These are phyloP conservation scores for Penicillium rolfsii DNA, from an alignment of 2,329 filamentous ascomycete genomes.

Conservation along the genomic window DNA sequence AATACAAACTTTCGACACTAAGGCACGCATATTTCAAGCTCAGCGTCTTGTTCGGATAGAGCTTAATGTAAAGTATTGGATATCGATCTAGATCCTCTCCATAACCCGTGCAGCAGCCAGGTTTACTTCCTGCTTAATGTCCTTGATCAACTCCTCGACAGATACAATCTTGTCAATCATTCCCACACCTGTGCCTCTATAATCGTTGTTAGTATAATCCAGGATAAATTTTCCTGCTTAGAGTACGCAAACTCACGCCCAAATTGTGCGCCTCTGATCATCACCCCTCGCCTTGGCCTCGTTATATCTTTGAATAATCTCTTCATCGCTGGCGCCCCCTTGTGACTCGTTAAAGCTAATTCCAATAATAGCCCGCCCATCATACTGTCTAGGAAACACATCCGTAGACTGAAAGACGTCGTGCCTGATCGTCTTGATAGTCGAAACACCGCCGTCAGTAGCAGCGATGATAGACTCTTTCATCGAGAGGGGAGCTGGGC, in stretches of 20 bases:
- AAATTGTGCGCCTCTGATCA: conserved; percentile 25
- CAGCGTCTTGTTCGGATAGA: neutral
- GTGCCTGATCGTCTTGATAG: conserved; percentile 48
- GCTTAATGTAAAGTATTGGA: neutral
- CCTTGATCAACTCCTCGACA: conserved; percentile 17
- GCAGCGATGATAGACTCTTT: conserved; percentile 50
- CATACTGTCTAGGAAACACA: conserved; percentile 26
- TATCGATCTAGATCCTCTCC: neutral
- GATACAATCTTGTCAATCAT: conserved; percentile 21
- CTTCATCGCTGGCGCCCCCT: conserved; percentile 20
- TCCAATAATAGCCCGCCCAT: conserved; percentile 24
- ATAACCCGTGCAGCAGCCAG: conserved; percentile 11
- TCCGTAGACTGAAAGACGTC: conserved; percentile 30
- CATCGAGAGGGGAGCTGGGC: conserved; percentile 45
- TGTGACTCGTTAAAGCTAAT: conserved; percentile 20
- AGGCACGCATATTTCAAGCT: neutral
- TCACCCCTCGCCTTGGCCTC: conserved; percentile 20
- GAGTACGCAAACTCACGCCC: conserved; percentile 22
- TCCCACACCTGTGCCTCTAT: conserved; percentile 25
- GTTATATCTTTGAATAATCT: conserved; percentile 25
- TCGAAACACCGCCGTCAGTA: conserved; percentile 51
- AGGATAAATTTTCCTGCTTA: neutral
- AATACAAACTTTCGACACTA: no score
- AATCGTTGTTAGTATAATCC: neutral
- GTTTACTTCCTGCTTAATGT: conserved; percentile 15